Evolutionary conservation across 257 asterid species (phyloP), one percentile per base, ranked within the genome.

Genomic region (Salvia hispanica): DNA sequence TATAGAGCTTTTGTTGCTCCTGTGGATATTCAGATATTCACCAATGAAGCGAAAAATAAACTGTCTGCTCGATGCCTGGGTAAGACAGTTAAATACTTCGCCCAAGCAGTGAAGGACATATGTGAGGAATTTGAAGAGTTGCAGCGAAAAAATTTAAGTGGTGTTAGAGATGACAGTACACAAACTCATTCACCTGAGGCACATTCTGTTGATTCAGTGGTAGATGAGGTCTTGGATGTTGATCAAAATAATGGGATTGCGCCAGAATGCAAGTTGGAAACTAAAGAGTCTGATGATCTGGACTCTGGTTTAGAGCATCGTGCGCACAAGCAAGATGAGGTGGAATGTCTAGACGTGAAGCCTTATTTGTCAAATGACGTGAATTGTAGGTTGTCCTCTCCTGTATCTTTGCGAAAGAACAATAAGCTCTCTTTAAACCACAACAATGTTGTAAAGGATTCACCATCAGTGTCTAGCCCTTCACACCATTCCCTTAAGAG

Each of bases 1-100:
- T 79, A 54, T 83, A 92, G 98, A 79, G 98, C 95, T 72, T 92
- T 89, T 87, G 98, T 92, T 46, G 87, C 91, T 72, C 95, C 95
- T 50, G 92, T 76, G 60, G 98, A 92, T 80, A 77, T 89, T 77
- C 92, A 86, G 84, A 83, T 79, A 55, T 85, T 92, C 76, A 92
- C 96, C 43, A 46, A 33, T 64, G 98, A 89, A 69, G 73, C 76
- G 6, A 92, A 87, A 79, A 74, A 73, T 69, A 90, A 84, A 79
- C 67, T 92, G 78, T 77, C 81, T 21, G 86, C 83, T 76, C 87
- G 92, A 72, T 76, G 92, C 79, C 83, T 74, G 77, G 92, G 86
- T 50, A 92, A 89, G 77, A 81, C 84, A 6, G 78, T 78, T 11
- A 90, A 70, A 78, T 65, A 61, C 70, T 91, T 92, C 69, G 83